Evolutionary conservation across 192 early-diverging fungal genomes (phyloP).

Genomic region (Haplosporangium gracile): DNA sequence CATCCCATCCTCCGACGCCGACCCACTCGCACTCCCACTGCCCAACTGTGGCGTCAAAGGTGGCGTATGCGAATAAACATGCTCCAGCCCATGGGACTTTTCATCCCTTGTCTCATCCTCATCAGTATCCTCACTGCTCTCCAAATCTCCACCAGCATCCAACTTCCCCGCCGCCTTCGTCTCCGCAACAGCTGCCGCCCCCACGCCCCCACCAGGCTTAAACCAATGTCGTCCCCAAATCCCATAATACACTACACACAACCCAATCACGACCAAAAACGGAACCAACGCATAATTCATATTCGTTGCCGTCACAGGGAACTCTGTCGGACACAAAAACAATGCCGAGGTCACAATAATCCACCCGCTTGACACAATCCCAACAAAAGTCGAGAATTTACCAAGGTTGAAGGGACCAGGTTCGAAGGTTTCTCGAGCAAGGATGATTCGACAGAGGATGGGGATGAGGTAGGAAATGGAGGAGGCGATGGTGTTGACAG

Average conservation of each 20-base stretch:
- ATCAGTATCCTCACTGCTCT: background rate
- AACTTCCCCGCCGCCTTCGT: background rate
- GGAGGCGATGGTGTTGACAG: conserved; percentile 64
- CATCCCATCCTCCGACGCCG: background rate
- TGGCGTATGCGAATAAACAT: conserved; percentile 3
- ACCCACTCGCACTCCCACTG: background rate
- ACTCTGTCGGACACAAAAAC: conserved; percentile 58
- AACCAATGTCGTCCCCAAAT: conserved; percentile 66
- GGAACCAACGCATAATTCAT: conserved; percentile 59
- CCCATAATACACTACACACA: conserved; percentile 50
- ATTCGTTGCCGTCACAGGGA: conserved; percentile 53
- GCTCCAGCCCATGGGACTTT: background rate
- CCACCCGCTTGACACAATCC: conserved; percentile 46
- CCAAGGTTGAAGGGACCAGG: conserved; percentile 62
- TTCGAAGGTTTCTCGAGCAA: conserved; percentile 54
- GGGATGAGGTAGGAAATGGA: conserved; percentile 62
- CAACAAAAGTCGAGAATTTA: conserved; percentile 35
- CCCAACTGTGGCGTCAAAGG: background rate
- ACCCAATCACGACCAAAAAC: conserved; percentile 57
- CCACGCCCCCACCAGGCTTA: conserved; percentile 16
- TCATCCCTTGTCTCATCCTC: background rate
- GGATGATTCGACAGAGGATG: conserved; percentile 59
- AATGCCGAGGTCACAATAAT: conserved; percentile 51
- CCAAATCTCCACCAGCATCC: background rate
- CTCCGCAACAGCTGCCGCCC: background rate